Conservation (phyloP, 116 monocot species). For the Cymodocea nodosa region DNA sequence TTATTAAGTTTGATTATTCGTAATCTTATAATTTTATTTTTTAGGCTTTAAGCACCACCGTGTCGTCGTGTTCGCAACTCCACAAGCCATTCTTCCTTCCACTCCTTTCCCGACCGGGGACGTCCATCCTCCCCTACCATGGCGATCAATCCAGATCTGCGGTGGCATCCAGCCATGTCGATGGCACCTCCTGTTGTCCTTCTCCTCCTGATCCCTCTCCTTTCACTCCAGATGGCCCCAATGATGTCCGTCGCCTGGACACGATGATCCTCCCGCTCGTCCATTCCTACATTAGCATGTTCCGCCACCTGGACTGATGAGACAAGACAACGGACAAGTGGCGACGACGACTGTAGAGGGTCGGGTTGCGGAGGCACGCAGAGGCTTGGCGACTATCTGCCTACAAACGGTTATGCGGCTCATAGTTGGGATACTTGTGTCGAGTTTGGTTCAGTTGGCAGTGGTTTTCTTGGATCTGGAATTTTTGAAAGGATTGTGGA, state of each 20-base stretch:
- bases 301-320: conserved; percentile 4
- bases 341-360: conserved; percentile 17
- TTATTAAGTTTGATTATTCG: too few species aligned
- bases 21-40: too few species aligned
- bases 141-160: too few species aligned
- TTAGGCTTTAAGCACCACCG: too few species aligned
- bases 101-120: too few species aligned
- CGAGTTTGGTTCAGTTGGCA: not conserved
- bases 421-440: too few species aligned
- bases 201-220: not conserved
- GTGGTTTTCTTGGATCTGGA: not conserved
- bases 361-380: conserved; percentile 32
- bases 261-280: conserved; percentile 68
- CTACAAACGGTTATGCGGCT: conserved; percentile 61
- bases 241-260: not conserved
- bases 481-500: not conserved
- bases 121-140: too few species aligned
- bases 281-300: conserved; percentile 29
- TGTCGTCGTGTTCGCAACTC: too few species aligned
- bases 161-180: not conserved
- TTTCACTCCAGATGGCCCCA: not conserved
- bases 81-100: too few species aligned
- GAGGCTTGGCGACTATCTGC: conserved; percentile 91
- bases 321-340: conserved; percentile 6
- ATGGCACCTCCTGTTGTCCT: not conserved